Evolutionary conservation across 1,139 yeast genomes (phyloP), one percentile per base, ranked within the genome.

Genomic region (Suzukiozyma palmioleophila): DNA sequence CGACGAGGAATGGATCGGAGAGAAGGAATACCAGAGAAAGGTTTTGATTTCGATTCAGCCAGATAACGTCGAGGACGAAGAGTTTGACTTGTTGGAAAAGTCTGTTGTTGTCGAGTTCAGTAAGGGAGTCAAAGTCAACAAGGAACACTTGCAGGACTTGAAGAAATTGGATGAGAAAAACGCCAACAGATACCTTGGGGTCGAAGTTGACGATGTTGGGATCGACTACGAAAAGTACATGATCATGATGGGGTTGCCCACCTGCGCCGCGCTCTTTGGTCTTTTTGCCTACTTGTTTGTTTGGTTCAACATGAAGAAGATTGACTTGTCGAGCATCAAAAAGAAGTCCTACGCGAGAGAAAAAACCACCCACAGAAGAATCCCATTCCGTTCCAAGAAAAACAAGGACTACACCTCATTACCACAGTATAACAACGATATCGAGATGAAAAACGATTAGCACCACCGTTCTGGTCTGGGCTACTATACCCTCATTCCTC

Each of bases 1-100:
- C 29, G 59, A 72, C 26, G 77, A 75, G 41, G 78, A 72, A 14
- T 85, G 94, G 87, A 63, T 86, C 27, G 61, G 57, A 3, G 44
- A 41, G 3, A 64, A 65, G 26, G 81, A 73, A 2, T 59, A 64
- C 45, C 75, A 69, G 48, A 62, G 72, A 50, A 69, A 77, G 53
- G 67, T 75, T 41, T 62, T 75, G 39, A 60, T 87, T 36, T 69
- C 90, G 3, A 70, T 87, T 35, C 95, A 86, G 56, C 94, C 95
- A 2, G 84, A 80, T 43, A 67, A 66, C 35, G 66, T 82, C 13
- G 55, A 66, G 2, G 89, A 82, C 54, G 87, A 81, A 2, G 89
- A 83, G 3, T 83, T 81, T 50, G 72, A 79, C 43, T 66, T 77
- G 25, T 50, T 62, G 43, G 48, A 64, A 26, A 68, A 83, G 39